Evolutionary conservation across 2,329 filamentous ascomycete species (phyloP), one percentile per base, ranked within the genome.

Genomic region (Ophiostoma populinum): DNA sequence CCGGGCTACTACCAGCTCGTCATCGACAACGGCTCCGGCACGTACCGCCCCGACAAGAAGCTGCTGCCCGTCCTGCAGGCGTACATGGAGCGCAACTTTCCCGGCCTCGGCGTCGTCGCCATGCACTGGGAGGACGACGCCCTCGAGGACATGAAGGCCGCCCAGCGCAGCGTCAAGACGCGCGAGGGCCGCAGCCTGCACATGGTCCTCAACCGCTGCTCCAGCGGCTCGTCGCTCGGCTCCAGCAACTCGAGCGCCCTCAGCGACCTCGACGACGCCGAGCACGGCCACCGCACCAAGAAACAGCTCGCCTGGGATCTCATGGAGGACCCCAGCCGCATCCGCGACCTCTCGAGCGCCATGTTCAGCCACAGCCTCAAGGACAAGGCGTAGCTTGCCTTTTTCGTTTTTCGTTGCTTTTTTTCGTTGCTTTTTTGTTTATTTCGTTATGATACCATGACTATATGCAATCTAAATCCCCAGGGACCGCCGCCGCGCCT

Each of bases 11-110:
- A 93, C 53, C 79, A 92, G 51, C 68, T 95, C 7, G 63, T 90
- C 43, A 94, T 95, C 49, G 87, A 95, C 59, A 95, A 95, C 49
- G 87, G 93, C 55, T 83, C 76, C 36, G 87, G 87, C 9, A 95
- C 87, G 0, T 95, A 95, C 53, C 71, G 87, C 0, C 87, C 87
- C 0, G 83, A 92, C 49, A 78, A 79, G 37, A 65, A 74, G 9
- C 63, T 81, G 8, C 65, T 95, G 2, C 80, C 80, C 0, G 52
- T 75, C 1, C 62, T 95, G 2, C 73, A 76, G 35, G 49, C 61
- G 9, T 92, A 83, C 49, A 56, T 95, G 2, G 58, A 74, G 21
- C 55, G 53, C 17, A 83, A 87, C 44, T 73, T 94, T 22, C 80
- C 81, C 0, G 83, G 81, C 0, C 58, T 95, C 1, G 72, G 78